These are phyloP conservation scores for Trichophyton simii DNA, from an alignment of 2,329 filamentous ascomycete genomes.

Conservation along the genomic window DNA sequence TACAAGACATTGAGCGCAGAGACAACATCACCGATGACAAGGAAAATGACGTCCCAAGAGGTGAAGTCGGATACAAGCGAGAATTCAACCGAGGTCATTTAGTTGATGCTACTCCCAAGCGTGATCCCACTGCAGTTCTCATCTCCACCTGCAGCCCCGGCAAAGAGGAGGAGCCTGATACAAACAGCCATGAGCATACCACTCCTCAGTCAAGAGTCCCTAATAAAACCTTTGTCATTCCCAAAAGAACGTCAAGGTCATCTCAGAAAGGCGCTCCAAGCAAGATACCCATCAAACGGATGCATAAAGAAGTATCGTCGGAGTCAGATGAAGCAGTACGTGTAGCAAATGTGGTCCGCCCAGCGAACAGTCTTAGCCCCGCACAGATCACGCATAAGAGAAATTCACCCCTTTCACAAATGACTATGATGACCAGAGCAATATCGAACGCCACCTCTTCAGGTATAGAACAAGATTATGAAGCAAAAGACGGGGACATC, in stretches of 20 bases:
- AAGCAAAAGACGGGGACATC: neutral
- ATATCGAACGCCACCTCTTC: neutral
- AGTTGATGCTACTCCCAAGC: neutral
- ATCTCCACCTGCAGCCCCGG: neutral
- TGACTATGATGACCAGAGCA: neutral
- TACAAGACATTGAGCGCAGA: neutral
- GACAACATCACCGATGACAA: neutral
- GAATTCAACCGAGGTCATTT: neutral
- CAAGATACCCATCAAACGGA: neutral
- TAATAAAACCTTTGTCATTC: neutral
- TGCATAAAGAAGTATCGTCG: neutral
- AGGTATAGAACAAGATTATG: neutral
- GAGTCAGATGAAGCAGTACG: neutral
- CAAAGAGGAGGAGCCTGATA: neutral
- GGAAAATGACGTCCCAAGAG: neutral
- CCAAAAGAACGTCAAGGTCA: neutral
- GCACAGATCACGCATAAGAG: neutral
- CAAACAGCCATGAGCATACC: neutral
- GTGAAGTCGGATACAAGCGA: neutral
- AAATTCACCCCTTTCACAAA: neutral
- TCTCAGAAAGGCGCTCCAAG: neutral
- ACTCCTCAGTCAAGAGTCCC: neutral
- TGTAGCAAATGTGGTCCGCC: neutral
- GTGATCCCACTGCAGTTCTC: neutral
- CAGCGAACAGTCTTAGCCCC: neutral